phyloP scores from a whole-genome alignment of 2,329 filamentous ascomycete genomes.

The Aspergillus ochraceus region DNA sequence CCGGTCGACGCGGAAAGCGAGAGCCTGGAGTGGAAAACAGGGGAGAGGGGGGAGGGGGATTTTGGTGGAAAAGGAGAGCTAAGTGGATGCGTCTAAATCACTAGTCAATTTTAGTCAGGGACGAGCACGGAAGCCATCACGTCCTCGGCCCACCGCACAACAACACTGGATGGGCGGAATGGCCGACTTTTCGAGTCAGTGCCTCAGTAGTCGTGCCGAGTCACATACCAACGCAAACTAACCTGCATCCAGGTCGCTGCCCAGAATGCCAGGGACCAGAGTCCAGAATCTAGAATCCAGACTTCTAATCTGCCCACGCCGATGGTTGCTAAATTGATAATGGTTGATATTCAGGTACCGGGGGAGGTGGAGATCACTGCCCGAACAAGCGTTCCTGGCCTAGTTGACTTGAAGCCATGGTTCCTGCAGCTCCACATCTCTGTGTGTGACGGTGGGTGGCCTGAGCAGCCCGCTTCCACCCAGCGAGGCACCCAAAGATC shows the following conservation, averaged over 20 bases:
- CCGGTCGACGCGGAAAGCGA: not conserved
- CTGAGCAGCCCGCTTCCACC: constrained; percentile 15
- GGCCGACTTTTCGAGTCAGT: not conserved
- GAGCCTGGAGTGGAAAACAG: not conserved
- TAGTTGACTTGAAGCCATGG: constrained; percentile 6
- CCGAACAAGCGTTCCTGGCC: constrained; percentile 6
- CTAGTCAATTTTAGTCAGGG: constrained; percentile 3
- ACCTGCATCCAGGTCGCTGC: not conserved
- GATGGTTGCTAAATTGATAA: not conserved
- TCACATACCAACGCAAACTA: not conserved
- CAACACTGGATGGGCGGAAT: not conserved
- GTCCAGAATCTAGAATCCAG: not conserved
- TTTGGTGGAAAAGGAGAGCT: constrained; percentile 1
- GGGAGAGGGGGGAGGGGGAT: not conserved
- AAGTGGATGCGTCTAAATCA: not conserved
- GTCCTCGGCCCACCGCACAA: constrained; percentile 1
- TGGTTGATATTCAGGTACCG: not conserved
- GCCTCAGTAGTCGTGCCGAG: not conserved
- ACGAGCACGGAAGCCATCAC: not conserved
- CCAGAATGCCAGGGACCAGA: not conserved
- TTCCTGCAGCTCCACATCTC: constrained; percentile 9
- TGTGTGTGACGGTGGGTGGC: constrained; percentile 8
- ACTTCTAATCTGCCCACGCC: not conserved
- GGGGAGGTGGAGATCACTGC: constrained; percentile 5
- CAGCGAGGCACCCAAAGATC: constrained; percentile 5